Base-by-base conservation (phyloP, 768 basidiomycete genomes). In the Suillus subalutaceus region DNA sequence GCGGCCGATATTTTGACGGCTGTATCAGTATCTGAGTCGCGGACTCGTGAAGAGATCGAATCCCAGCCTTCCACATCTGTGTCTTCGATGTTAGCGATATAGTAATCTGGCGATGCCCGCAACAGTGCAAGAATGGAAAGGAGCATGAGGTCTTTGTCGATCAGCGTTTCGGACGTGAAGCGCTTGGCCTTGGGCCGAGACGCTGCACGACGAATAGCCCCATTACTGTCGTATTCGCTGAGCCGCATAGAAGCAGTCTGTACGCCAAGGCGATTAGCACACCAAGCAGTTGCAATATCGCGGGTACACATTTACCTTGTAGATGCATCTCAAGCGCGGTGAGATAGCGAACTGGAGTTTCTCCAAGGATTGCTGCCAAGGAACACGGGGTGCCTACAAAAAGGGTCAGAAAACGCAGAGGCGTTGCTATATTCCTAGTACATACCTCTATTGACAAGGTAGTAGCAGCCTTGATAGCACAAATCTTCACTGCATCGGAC, bases 401-500 rank as follows among this genome's bases (percentile, higher is more conserved):
- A 5, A n/a, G 48, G n/a, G 26, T 77, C 15, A 70, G 67, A 6
- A 12, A 20, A 30, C 6, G 26, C 18, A 20, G 20, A 43, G 40
- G 8, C 1, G 26, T 59, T 12, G 38, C 57, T 65, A n/a, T 3
- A 57, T 23, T 32, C 26, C 32, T 30, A 23, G 61, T 9, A 70
- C 78, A 65, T 71, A 88, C 90, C 81, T 96, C 93, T 62, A 86
- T 82, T 8, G 84, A 79, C 40, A 94, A 73, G 0, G 88, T 91
- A 48, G 92, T 76, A 69, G 85, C 88, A 3, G 94, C 92, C 67
- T 90, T 88, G 63, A 95, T 82, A 2, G 85, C 94, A 65, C 87
- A 86, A 13, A 90, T 86, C 80, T 95, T 95, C 69, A 93, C 86
- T 2, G 90, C 90, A 32, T 94, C 91, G 1, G 92, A 90, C 38